These are phyloP conservation scores for Tulasnella sp. DNA, from an alignment of 768 basidiomycete genomes.

Conservation along the genomic window DNA sequence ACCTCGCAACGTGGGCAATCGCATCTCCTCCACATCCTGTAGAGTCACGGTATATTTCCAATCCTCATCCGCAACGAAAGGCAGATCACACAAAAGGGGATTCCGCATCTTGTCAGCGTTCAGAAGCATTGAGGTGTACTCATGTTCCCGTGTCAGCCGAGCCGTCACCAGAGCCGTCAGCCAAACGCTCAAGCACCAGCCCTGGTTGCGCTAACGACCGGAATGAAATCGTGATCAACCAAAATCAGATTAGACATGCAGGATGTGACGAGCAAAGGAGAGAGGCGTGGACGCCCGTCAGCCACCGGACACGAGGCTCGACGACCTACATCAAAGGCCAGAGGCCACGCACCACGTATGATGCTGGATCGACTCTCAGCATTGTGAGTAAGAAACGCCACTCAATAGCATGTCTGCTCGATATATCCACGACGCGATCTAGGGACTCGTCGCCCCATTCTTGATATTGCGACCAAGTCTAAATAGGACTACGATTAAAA, in stretches of 20 bases:
- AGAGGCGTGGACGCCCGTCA: no score
- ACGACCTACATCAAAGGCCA: not conserved
- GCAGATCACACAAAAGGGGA: slow-evolving; percentile 22
- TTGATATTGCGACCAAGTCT: slow-evolving; percentile 57
- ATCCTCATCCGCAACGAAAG: slow-evolving; percentile 5
- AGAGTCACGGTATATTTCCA: slow-evolving; percentile 18
- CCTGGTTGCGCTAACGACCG: not conserved
- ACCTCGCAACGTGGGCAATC: slow-evolving; percentile 33
- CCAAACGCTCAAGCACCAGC: slow-evolving; percentile 27
- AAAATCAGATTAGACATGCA: no score
- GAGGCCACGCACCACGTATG: slow-evolving; percentile 41
- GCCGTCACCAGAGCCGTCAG: slow-evolving; percentile 41
- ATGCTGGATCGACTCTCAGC: slow-evolving; percentile 46
- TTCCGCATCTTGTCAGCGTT: slow-evolving; percentile 47
- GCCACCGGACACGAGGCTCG: not conserved
- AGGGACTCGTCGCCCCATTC: slow-evolving; percentile 41
- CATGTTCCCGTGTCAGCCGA: slow-evolving; percentile 42
- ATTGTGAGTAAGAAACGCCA: slow-evolving; percentile 49
- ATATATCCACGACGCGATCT: slow-evolving; percentile 41
- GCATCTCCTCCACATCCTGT: slow-evolving; percentile 25
- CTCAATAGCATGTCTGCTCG: slow-evolving; percentile 46
- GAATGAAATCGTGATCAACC: no score
- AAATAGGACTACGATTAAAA: not conserved
- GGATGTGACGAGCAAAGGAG: no score
- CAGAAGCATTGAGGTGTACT: slow-evolving; percentile 47